Evolutionary conservation across 495 filamentous ascomycete species (phyloP), one percentile per base, ranked within the genome.

Genomic region (Rusavskia elegans): DNA sequence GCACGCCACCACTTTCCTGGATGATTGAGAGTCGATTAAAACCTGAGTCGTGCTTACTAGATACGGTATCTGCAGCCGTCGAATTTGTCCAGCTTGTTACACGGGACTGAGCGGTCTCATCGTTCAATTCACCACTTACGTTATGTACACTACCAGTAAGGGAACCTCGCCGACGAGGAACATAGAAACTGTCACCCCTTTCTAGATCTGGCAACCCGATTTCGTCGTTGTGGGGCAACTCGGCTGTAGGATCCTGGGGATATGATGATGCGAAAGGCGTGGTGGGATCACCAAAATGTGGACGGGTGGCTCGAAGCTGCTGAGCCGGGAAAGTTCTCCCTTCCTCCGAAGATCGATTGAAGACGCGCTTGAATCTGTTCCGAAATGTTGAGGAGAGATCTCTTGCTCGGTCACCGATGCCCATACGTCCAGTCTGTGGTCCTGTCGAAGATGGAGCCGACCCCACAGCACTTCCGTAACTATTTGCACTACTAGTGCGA

Each of bases 11-110:
- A 57, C 75, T 68, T 58, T 88, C 84, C 49, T 80, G 71, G 50
- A 87, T 84, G 53, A 82, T 71, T 17, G 82, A 81, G 23, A 86
- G 66, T 21, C 76, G 75, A 53, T 81, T 77, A 36, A 63, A 68
- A 40, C 78, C 77, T 58, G 61, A 60, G 11, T 46, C 45, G 27
- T 55, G 67, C 16, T 61, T 59, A 4, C 66, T 62, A 5, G 63
- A 60, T 21, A 71, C 63, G 5, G 75, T 77, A 49, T 74, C 73
- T 52, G 69, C 66, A n/a, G 61, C 65, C 0, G 73, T 78, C 2
- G 78, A 89, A 57, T 82, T 74, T 5, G 76, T 73, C 86, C 85
- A 88, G 61, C 85, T 90, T 14, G 83, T 88, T 38, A 88, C 75
- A 16, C 82, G 73, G 50, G 84, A 87, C 48, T 67, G 75, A 17